A percentile compares a stretch with the other conserved stretches of the same genome.
These are phyloP conservation scores for Aspergillus hancockii DNA, from an alignment of 495 filamentous ascomycete species.

Conservation along the genomic window DNA sequence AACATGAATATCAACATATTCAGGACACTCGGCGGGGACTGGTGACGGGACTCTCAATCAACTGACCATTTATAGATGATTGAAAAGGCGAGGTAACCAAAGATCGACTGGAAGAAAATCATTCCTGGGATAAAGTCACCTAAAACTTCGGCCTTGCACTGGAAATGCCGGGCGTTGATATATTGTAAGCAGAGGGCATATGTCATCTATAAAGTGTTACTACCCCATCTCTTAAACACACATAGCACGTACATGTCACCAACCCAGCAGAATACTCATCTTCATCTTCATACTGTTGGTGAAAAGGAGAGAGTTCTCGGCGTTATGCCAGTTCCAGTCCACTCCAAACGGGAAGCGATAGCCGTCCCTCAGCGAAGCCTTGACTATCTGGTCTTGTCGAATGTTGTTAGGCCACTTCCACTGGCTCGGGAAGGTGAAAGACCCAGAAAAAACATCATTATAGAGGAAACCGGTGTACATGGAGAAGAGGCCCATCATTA, in stretches of 20 bases:
- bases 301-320: conserved; percentile 91
- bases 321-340: conserved; percentile 95
- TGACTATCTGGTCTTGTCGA: conserved; percentile 58
- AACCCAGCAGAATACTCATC: conserved; percentile 92
- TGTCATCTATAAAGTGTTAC: conserved; percentile 80
- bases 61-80: conserved; percentile 97
- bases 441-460: conserved; percentile 95
- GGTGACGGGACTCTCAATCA: conserved; percentile 70
- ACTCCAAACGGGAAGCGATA: conserved; percentile 95
- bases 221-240: no score
- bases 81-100: conserved; percentile 90
- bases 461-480: conserved; percentile 97
- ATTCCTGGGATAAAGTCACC: conserved; percentile 97
- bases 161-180: conserved; percentile 95
- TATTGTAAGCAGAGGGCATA: conserved; percentile 92
- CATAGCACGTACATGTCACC: conserved; percentile 68
- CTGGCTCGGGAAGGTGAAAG: conserved; percentile 82
- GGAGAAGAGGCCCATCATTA: conserved; percentile 97
- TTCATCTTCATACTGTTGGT: conserved; percentile 99
- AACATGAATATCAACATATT: conserved; percentile 99
- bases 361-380: conserved; percentile 61
- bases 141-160: conserved; percentile 89
- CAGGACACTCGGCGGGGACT: conserved; percentile 76
- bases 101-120: conserved; percentile 99
- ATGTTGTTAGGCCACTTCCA: conserved; percentile 82